Percentiles rank a stretch among this genome's conserved stretches.
phyloP scores from a whole-genome alignment of 345 rosid species.

The Eucalyptus pumila region DNA sequence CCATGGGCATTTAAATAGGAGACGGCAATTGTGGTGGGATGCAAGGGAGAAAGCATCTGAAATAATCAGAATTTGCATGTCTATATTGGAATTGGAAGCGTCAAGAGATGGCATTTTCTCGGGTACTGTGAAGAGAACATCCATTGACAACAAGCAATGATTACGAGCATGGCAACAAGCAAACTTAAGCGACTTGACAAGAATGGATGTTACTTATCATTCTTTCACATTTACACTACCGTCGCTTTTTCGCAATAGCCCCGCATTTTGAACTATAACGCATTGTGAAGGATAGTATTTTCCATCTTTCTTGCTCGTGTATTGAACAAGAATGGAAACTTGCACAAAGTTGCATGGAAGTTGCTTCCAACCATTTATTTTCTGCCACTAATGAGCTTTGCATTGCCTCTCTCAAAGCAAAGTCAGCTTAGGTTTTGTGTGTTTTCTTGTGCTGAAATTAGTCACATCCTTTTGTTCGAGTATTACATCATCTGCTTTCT shows the following conservation, averaged over 20 bases:
- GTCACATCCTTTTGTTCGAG: background rate
- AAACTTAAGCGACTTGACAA: constrained; percentile 46
- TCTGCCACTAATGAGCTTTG: constrained; percentile 62
- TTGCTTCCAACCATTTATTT: constrained; percentile 60
- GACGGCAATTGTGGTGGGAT: constrained; percentile 54
- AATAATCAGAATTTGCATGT: constrained; percentile 56
- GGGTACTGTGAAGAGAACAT: constrained; percentile 35
- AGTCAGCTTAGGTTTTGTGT: constrained; percentile 46
- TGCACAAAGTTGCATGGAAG: constrained; percentile 65
- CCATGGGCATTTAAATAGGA: constrained; percentile 63
- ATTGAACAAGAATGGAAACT: constrained; percentile 75
- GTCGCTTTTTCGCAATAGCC: too few species aligned
- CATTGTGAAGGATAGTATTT: background rate
- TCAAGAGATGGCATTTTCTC: constrained; percentile 76
- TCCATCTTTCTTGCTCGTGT: constrained; percentile 12
- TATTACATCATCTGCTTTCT: background rate
- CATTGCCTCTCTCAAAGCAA: constrained; percentile 62
- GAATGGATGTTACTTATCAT: constrained; percentile 60
- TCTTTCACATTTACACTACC: constrained; percentile 78
- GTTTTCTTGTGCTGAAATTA: constrained; percentile 1
- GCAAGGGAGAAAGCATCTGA: constrained; percentile 70
- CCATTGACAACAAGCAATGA: constrained; percentile 26
- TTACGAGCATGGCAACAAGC: constrained; percentile 71
- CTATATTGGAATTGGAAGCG: constrained; percentile 70
- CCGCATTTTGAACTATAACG: background rate